Evolutionary conservation across 192 early-diverging fungal genomes (phyloP).

Genomic region (Phlyctochytrium bullatum): DNA sequence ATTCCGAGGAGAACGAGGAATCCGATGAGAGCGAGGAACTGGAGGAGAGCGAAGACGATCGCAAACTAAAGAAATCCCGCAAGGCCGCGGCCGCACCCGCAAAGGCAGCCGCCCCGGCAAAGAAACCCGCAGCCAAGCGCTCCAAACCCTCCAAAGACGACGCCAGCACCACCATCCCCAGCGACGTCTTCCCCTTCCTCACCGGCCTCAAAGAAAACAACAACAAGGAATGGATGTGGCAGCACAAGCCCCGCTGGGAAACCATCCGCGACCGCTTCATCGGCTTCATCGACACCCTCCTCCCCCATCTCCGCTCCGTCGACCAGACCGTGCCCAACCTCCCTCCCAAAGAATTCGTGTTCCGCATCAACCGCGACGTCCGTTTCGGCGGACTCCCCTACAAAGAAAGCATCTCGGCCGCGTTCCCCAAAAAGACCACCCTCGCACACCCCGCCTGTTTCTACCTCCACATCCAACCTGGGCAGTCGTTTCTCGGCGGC

Average conservation of each 20-base stretch:
- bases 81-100: neutral
- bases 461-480: conserved; percentile 46
- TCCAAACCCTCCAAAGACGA: neutral
- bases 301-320: neutral
- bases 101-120: neutral
- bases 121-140: too few relatives aligned
- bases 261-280: conserved; percentile 10
- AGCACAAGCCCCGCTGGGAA: conserved; percentile 5
- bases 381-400: conserved; percentile 60
- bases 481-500: conserved; percentile 38
- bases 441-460: conserved; percentile 38
- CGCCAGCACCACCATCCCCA: neutral
- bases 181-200: neutral
- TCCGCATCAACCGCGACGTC: conserved; percentile 52
- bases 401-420: conserved; percentile 44
- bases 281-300: neutral
- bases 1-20: neutral
- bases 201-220: conserved; percentile 10
- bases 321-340: conserved; percentile 7
- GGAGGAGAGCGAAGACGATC: neutral
- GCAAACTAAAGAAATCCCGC: neutral
- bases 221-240: conserved; percentile 15
- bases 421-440: conserved; percentile 43
- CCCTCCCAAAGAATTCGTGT: conserved; percentile 10
- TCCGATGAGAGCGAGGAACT: neutral